These are phyloP conservation scores for Cardamine resedifolia DNA, from an alignment of 345 rosid species.

Conservation along the genomic window DNA sequence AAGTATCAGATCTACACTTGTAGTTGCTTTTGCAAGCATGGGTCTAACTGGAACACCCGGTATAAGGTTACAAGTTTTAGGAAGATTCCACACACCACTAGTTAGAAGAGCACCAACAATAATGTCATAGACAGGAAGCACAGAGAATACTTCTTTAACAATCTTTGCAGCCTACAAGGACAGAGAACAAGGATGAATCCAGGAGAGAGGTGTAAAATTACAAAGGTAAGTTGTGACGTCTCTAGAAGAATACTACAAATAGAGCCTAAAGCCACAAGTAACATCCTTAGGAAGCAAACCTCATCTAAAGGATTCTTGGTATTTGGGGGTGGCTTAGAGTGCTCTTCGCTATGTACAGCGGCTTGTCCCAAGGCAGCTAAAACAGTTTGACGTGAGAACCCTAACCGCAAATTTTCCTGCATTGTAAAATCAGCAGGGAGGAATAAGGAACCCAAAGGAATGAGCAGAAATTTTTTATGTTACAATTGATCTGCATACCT, in stretches of 20 bases:
- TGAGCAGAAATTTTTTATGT: not conserved
- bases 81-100: slow-evolving; percentile 81
- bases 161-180: slow-evolving; percentile 73
- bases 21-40: slow-evolving; percentile 93
- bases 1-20: slow-evolving; percentile 75
- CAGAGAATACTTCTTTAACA: slow-evolving; percentile 74
- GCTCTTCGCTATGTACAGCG: slow-evolving; percentile 67
- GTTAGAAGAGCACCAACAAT: slow-evolving; percentile 74
- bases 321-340: slow-evolving; percentile 64
- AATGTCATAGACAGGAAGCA: slow-evolving; percentile 85
- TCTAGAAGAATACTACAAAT: too few species aligned
- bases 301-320: slow-evolving; percentile 79
- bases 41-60: slow-evolving; percentile 93
- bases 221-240: not conserved
- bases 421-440: slow-evolving; percentile 17
- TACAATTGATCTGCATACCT: slow-evolving; percentile 60
- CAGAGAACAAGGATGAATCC: too few species aligned
- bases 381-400: slow-evolving; percentile 83
- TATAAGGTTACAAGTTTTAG: slow-evolving; percentile 63
- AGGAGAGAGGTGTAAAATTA: too few species aligned
- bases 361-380: slow-evolving; percentile 95
- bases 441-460: slow-evolving; percentile 12
- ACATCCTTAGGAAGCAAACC: slow-evolving; percentile 40
- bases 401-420: slow-evolving; percentile 81
- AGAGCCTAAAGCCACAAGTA: too few species aligned